Evolutionary conservation across 345 rosid genomes (phyloP).

Genomic region (Litchi chinensis): DNA sequence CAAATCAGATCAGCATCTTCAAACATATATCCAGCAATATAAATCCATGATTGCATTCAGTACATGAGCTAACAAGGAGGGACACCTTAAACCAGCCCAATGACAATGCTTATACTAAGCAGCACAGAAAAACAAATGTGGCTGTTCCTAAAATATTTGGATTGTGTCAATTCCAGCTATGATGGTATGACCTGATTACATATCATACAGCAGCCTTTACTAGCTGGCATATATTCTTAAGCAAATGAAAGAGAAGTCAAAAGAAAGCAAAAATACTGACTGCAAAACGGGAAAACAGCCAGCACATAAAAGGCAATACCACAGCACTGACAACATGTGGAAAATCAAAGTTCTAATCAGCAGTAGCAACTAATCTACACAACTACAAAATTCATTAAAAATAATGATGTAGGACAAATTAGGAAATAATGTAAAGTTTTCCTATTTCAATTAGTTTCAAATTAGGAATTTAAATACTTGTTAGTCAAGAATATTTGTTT

Average conservation of each 20-base stretch:
- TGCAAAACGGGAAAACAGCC: neutral
- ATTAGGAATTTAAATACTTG: too few species aligned
- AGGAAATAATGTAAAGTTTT: too few species aligned
- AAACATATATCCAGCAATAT: neutral
- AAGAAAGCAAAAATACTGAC: neutral
- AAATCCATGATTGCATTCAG: neutral
- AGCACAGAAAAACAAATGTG: constrained; percentile 2
- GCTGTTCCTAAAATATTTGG: neutral
- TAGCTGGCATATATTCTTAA: neutral
- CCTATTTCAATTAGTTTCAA: too few species aligned
- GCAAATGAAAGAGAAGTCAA: neutral
- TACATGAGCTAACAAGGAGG: neutral
- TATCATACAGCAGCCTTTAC: neutral
- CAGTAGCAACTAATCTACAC: constrained; percentile 7
- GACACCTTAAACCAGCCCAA: constrained; percentile 1
- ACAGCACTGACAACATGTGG: neutral
- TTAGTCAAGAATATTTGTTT: too few species aligned
- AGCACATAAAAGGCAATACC: neutral
- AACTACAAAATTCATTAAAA: neutral
- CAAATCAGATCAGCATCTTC: neutral
- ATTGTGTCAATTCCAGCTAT: neutral
- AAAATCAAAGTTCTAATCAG: neutral
- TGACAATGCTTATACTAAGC: neutral
- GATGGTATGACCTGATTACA: neutral
- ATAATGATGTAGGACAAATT: too few species aligned